Conservation (phyloP, 192 early-diverging fungal species). For the Coemansia sp. region DNA sequence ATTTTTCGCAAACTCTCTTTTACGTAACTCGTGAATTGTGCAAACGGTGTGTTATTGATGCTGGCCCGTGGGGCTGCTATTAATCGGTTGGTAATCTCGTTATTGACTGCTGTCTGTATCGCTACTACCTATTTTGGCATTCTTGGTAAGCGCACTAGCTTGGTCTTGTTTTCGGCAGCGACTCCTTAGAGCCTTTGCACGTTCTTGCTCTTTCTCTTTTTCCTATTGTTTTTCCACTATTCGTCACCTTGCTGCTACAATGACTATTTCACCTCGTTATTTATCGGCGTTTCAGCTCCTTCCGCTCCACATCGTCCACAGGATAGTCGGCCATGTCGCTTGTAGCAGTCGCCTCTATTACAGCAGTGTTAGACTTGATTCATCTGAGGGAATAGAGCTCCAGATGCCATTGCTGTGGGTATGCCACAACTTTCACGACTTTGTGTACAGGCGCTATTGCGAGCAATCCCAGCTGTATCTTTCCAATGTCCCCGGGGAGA, state of each 20-base stretch:
- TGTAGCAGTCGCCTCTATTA: background rate
- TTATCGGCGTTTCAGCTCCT: background rate
- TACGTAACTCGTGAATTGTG: too few relatives aligned
- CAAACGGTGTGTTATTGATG: too few relatives aligned
- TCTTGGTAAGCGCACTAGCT: too few relatives aligned
- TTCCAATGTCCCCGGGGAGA: background rate
- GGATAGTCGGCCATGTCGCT: background rate
- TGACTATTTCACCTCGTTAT: background rate
- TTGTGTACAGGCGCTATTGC: background rate
- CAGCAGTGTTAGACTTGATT: background rate
- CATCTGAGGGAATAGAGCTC: background rate
- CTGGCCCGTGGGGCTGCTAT: too few relatives aligned
- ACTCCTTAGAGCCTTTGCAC: background rate
- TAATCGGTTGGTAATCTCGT: too few relatives aligned
- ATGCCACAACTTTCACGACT: background rate
- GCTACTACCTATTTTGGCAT: too few relatives aligned
- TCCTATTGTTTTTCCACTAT: background rate
- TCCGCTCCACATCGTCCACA: background rate
- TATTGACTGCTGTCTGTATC: too few relatives aligned
- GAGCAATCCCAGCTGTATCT: background rate
- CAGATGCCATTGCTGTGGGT: background rate
- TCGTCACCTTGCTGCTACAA: background rate
- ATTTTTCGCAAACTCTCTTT: background rate
- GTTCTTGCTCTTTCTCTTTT: slow-evolving; percentile 1
- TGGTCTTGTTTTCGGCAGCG: too few relatives aligned